A percentile compares a stretch with the other conserved stretches of the same genome.
phyloP scores from a whole-genome alignment of 306 rosid genomes.

The Gastrolobium bilobum region DNA sequence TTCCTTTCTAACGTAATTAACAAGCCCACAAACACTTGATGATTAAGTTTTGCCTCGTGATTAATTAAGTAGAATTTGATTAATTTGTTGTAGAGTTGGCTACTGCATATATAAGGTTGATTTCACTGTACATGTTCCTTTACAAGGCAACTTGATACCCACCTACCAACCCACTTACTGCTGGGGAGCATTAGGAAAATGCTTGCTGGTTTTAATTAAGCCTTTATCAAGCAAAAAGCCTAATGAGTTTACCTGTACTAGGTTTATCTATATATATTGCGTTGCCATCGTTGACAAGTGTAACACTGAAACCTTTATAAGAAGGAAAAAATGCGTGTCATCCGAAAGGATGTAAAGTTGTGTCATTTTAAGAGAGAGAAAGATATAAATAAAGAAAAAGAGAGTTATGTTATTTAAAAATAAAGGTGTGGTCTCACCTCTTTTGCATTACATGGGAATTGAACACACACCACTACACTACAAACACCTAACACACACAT shows the following conservation, averaged over 20 bases:
- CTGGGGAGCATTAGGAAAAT: constrained; percentile 46
- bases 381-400: too few relatives aligned
- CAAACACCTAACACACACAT: too few relatives aligned
- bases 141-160: constrained; percentile 39
- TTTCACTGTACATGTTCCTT: neutral
- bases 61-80: neutral
- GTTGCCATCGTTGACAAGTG: constrained; percentile 35
- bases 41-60: neutral
- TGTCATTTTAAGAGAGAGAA: too few relatives aligned
- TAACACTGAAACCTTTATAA: constrained; percentile 3
- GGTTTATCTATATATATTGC: neutral
- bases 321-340: neutral
- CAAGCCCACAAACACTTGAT: neutral
- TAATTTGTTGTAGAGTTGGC: neutral
- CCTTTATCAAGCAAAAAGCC: constrained; percentile 46
- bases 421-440: too few relatives aligned
- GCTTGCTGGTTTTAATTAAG: constrained; percentile 34
- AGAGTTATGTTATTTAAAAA: too few relatives aligned
- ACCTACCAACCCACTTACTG: constrained; percentile 50
- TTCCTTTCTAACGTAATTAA: neutral
- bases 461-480: too few relatives aligned
- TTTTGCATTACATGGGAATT: too few relatives aligned
- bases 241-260: neutral
- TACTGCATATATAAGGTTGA: too few relatives aligned
- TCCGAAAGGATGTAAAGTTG: too few relatives aligned